Percentiles rank a stretch among this genome's conserved stretches.
Conservation (phyloP, 768 basidiomycete genomes). For the Melanogaster broomeanus region DNA sequence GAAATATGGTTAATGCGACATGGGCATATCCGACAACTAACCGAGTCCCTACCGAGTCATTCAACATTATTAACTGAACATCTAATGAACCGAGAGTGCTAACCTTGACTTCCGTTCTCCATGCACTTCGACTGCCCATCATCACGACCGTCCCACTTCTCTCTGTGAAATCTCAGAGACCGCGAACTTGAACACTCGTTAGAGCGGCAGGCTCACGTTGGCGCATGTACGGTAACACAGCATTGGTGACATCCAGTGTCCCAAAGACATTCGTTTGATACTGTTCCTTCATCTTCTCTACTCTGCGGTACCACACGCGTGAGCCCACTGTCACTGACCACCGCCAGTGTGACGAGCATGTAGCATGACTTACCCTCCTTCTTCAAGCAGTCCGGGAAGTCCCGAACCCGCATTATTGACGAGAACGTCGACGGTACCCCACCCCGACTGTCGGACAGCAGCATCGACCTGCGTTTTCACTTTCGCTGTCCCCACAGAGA, state of each 20-base stretch:
- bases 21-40: slow-evolving; percentile 15
- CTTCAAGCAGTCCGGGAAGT: slow-evolving; percentile 50
- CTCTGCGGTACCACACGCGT: slow-evolving; percentile 3
- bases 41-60: slow-evolving; percentile 22
- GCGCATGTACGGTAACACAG: slow-evolving; percentile 55
- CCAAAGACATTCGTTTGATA: slow-evolving; percentile 37
- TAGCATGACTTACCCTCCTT: slow-evolving; percentile 48
- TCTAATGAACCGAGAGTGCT: neutral
- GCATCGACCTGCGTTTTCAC: slow-evolving; percentile 44
- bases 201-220: slow-evolving; percentile 13
- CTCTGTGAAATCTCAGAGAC: slow-evolving; percentile 17
- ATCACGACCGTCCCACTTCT: slow-evolving; percentile 47
- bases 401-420: slow-evolving; percentile 66
- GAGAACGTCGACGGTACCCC: slow-evolving; percentile 59
- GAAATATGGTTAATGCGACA: too few species aligned
- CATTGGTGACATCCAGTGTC: slow-evolving; percentile 52
- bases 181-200: neutral
- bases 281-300: slow-evolving; percentile 42
- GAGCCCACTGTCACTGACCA: neutral
- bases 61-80: too few species aligned
- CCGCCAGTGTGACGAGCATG: too few species aligned
- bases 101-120: slow-evolving; percentile 46
- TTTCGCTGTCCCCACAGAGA: slow-evolving; percentile 44
- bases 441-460: slow-evolving; percentile 38
- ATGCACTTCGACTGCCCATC: slow-evolving; percentile 57